Base-by-base conservation (phyloP, 1,139 yeast genomes). In the Saccharomyces hybrid region DNA sequence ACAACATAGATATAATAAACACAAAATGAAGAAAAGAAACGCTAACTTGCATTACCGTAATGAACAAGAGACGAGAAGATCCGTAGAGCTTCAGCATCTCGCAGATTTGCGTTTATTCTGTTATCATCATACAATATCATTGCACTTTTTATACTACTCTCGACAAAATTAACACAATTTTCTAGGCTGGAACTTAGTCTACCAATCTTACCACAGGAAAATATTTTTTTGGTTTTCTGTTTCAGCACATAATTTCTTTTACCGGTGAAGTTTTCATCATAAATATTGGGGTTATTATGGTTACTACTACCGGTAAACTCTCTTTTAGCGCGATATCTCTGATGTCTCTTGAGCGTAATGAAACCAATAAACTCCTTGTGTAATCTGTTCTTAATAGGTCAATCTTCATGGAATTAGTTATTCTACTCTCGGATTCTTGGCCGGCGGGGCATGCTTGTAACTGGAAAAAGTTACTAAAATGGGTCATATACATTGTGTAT, bases 321-420 rank as follows among this genome's bases (percentile, higher is more conserved):
- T 64, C 67, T 51, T 61, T 48, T 75, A 81, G 73, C 51, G 77
- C 78, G 26, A 82, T 74, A 49, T 78, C 73, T 61, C 80, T 80
- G 51, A 82, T 78, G 59, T 82, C 87, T 29, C 86, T 69, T 0
- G 83, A 82, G 47, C 86, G 67, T 50, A 82, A 69, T 54, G 83
- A 79, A 2, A 82, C 68, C 7, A 73, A 56, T 6, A 74, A 56
- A 0, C 75, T 70, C 27, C 62, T 66, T 1, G 73, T 28, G 42
- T 48, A 50, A 42, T 53, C 55, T n/a, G 57, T 56, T 19, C 51
- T 53, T 29, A 74, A 65, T 54, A 82, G 65, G 62, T 82, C 87
- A 56, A 75, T 75, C 61, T 79, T 82, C 86, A 83, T 82, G 12
- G 83, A 72, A 38, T 71, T 70, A 41, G 77, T 67, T 5, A 83